Conservation (phyloP, 2,329 filamentous ascomycete species). For the Xylariaceae sp. region DNA sequence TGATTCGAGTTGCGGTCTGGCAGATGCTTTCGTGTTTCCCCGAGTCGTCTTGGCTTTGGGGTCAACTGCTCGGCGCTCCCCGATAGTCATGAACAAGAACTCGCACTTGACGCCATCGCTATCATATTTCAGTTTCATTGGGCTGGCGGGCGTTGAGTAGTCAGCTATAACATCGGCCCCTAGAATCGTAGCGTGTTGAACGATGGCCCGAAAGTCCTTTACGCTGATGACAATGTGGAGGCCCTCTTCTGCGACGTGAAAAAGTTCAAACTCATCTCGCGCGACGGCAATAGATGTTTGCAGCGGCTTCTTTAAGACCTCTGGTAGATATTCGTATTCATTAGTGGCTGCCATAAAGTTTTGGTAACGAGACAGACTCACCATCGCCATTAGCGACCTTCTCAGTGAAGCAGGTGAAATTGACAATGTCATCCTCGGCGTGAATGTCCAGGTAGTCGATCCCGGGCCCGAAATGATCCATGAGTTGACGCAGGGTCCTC, state of each 20-base stretch:
- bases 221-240: constrained; percentile 76
- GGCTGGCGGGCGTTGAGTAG: constrained; percentile 66
- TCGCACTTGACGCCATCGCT: constrained; percentile 65
- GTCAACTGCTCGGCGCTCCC: constrained; percentile 50
- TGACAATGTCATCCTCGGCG: constrained; percentile 64
- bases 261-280: constrained; percentile 69
- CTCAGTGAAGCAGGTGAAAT: constrained; percentile 77
- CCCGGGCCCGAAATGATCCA: constrained; percentile 74
- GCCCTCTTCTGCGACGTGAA: constrained; percentile 62
- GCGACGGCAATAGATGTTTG: constrained; percentile 75
- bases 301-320: constrained; percentile 72
- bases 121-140: constrained; percentile 67
- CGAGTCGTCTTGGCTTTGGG: constrained; percentile 43
- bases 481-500: constrained; percentile 64
- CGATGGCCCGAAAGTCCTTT: constrained; percentile 75
- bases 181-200: constrained; percentile 66
- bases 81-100: constrained; percentile 78
- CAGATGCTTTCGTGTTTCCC: constrained; percentile 36
- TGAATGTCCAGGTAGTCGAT: constrained; percentile 78
- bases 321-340: constrained; percentile 35
- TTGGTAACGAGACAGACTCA: constrained; percentile 26
- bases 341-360: constrained; percentile 3
- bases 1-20: constrained; percentile 43
- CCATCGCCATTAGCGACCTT: constrained; percentile 66
- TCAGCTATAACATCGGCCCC: constrained; percentile 60